A percentile compares a stretch with the other conserved stretches of the same genome.
Conservation (phyloP, 169 alveolate species). For the Cyclospora cayetanensis region DNA sequence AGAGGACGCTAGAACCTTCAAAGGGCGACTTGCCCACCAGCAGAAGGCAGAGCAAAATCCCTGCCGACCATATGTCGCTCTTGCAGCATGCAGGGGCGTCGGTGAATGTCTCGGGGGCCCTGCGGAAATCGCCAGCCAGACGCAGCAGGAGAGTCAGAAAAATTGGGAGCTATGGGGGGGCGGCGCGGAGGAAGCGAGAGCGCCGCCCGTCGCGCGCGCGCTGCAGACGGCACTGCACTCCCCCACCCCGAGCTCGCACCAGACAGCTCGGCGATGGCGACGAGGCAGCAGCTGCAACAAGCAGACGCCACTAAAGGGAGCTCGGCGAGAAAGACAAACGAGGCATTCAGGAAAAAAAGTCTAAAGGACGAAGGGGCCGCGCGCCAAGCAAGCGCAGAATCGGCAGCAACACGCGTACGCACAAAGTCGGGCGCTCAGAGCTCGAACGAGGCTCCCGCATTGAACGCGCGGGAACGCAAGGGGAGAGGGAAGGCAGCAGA, state of each 20-base stretch:
- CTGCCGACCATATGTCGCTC: slow-evolving; percentile 33
- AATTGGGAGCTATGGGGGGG: too few relatives aligned
- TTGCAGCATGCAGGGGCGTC: neutral
- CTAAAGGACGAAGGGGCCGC: too few relatives aligned
- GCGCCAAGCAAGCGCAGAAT: neutral
- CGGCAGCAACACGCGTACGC: neutral
- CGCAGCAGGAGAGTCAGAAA: neutral
- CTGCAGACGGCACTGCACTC: too few relatives aligned
- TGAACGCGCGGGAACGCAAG: too few relatives aligned
- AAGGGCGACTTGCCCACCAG: neutral
- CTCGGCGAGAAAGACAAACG: too few relatives aligned
- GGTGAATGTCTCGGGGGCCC: neutral
- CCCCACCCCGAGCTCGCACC: neutral
- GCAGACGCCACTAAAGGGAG: too few relatives aligned
- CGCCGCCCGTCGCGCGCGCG: too few relatives aligned
- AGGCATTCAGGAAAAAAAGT: too few relatives aligned
- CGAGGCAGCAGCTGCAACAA: neutral
- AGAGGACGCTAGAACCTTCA: neutral
- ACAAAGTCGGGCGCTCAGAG: too few relatives aligned
- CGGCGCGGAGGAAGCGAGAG: too few relatives aligned
- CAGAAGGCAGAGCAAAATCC: slow-evolving; percentile 1
- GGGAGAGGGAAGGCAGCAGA: neutral
- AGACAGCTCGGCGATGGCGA: neutral
- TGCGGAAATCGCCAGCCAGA: neutral
- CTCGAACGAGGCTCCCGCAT: too few relatives aligned